phyloP scores from a whole-genome alignment of 306 rosid species.

The Corylus avellana region DNA sequence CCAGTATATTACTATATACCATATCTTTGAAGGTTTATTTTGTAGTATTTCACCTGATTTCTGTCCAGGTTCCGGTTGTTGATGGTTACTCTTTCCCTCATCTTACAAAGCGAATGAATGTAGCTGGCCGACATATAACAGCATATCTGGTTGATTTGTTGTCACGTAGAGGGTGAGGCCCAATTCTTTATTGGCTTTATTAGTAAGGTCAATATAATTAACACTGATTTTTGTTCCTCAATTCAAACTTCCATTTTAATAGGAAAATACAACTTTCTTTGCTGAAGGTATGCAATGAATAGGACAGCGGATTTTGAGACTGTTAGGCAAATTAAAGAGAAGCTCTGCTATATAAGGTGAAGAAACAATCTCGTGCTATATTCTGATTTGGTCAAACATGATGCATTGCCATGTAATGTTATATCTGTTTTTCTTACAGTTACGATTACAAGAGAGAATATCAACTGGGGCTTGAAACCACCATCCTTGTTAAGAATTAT shows the following conservation, averaged over 20 bases:
- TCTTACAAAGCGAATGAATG: constrained; percentile 97
- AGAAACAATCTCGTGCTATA: constrained; percentile 21
- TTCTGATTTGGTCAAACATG: constrained; percentile 16
- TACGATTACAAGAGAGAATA: constrained; percentile 99
- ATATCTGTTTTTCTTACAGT: constrained; percentile 49
- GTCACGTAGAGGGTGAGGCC: constrained; percentile 93
- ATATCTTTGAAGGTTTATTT: not conserved
- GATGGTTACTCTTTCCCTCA: constrained; percentile 99
- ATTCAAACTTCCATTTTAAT: constrained; percentile 22
- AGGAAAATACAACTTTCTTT: constrained; percentile 31
- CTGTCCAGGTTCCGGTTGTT: constrained; percentile 90
- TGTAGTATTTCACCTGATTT: not conserved
- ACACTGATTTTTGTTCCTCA: constrained; percentile 12
- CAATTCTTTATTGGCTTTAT: constrained; percentile 22
- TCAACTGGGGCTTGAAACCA: constrained; percentile 97
- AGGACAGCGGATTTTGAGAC: constrained; percentile 94
- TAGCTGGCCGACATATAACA: constrained; percentile 98
- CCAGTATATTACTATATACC: not conserved
- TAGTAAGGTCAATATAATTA: constrained; percentile 24
- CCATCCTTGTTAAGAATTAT: constrained; percentile 91
- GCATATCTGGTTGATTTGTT: constrained; percentile 97
- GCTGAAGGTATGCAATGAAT: constrained; percentile 87
- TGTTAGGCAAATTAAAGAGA: constrained; percentile 98
- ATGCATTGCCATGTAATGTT: constrained; percentile 21
- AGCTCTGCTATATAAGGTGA: constrained; percentile 92